A percentile compares a stretch with the other conserved stretches of the same genome.
These are phyloP conservation scores for Saccharomycopsis hybrid DNA, from an alignment of 1,139 yeast species.

Conservation along the genomic window DNA sequence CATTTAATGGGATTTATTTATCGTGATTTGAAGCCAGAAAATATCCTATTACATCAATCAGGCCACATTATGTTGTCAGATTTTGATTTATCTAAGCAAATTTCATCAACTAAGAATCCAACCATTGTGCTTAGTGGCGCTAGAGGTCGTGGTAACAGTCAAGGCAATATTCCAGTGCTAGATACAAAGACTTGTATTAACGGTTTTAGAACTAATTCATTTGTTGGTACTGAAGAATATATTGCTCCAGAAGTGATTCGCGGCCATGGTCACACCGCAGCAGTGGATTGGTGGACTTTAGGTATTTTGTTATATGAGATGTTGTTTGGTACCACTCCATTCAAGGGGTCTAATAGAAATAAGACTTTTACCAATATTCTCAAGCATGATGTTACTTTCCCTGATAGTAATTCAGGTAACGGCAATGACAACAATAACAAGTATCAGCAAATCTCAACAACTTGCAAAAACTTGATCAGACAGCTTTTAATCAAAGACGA, in stretches of 20 bases:
- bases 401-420: constrained; percentile 31
- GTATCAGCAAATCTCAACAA: constrained; percentile 52
- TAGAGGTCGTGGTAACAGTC: constrained; percentile 25
- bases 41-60: constrained; percentile 84
- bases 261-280: constrained; percentile 95
- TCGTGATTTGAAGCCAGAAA: constrained; percentile 93
- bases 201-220: constrained; percentile 92
- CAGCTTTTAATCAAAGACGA: constrained; percentile 86
- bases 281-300: constrained; percentile 99
- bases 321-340: constrained; percentile 94
- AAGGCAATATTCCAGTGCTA: constrained; percentile 31
- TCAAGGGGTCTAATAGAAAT: constrained; percentile 84
- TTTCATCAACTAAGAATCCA: constrained; percentile 61
- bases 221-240: constrained; percentile 97
- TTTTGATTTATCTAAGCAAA: constrained; percentile 89
- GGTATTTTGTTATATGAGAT: constrained; percentile 90
- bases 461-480: constrained; percentile 71
- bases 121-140: constrained; percentile 26
- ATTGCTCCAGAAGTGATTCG: constrained; percentile 97
- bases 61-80: constrained; percentile 98
- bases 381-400: constrained; percentile 75
- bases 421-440: constrained; percentile 21
- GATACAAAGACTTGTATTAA: constrained; percentile 95
- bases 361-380: constrained; percentile 83
- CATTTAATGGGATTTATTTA: constrained; percentile 96